Base-by-base conservation (phyloP, 1,284 basidiomycete genomes). In the Kwoniella shivajii region DNA sequence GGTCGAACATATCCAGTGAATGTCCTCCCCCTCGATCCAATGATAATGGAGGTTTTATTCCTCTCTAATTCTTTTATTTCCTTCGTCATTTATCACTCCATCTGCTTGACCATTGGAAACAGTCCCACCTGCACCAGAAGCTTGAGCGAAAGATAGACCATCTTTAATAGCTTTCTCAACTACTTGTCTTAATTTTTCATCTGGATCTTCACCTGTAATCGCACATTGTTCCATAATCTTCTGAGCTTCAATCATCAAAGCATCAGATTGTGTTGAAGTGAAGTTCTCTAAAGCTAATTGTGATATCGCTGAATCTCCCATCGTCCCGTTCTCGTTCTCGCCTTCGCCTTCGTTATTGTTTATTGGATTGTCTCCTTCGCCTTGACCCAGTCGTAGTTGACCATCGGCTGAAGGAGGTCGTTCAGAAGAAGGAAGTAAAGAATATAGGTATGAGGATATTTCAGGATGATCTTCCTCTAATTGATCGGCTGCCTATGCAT, bases 381-480 rank as follows among this genome's bases (percentile, higher is more conserved):
- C n/a, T n/a, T n/a, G n/a, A n/a, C n/a, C n/a, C n/a, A n/a, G n/a
- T n/a, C n/a, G n/a, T n/a, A n/a, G 27, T 18, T 24, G 29, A 13
- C 4, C 59, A 52, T 16, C 63, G 46, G 27, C 27, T 33, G 33
- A 26, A 26, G 47, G 18, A 33, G 33, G 48, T 54, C 55, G 47
- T 53, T 61, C 46, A 34, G 54, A 14, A n/a, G n/a, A 9, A 47
- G 77, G 74, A 29, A 75, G 75, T 52, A 75, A 69, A 4, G 83
- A 80, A 57, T 82, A 82, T 37, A 95, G 81, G 77, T 86, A 92
- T 9, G 79, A 77, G 0, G 90, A 82, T 38, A 94, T 85, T 44
- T 86, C 82, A n/a, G 88, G 87, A 69, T 88, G 88, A 41, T 94
- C 91, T 66, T 92, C 88, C 38, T 80, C 77, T 2, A 93, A 82